Base-by-base conservation (phyloP, 2,329 filamentous ascomycete genomes). In the Calonectria pteridis region DNA sequence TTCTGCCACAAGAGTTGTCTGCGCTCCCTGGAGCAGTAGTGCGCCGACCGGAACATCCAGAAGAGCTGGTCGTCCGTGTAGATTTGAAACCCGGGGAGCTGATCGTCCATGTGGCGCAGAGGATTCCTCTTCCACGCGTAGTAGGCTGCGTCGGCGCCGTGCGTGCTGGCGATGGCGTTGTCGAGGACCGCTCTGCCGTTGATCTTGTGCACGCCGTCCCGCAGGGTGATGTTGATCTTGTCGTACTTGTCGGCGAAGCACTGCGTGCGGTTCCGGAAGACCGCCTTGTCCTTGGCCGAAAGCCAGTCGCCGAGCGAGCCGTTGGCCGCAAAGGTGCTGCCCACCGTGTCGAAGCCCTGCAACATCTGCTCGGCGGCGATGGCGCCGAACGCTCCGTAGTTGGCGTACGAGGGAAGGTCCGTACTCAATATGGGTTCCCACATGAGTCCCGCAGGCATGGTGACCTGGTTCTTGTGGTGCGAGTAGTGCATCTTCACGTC, bases 51-150 rank as follows among this genome's bases (percentile, higher is more conserved):
- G 16, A 87, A 87, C 29, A 92, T 85, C 76, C 91, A 92, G 84
- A 92, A 92, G 11, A 92, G 79, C 76, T 92, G 90, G 67, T 92
- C 90, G 76, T 91, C 89, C 1, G 86, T 88, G 73, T 91, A 91
- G 35, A 85, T 77, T 18, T 87, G 84, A 18, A 92, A 78, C 2
- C 90, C 90, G 0, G 89, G 88, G 26, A 92, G 84, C 33, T 40
- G 51, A 4, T 76, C 74, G 43, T 46, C 43, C 20, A 13, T 11
- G 6, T 23, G 16, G 13, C 6, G 23, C 5, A 20, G 7, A 6
- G 53, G 18, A 4, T n/a, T 18, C 20, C 10, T 33, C 80, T 90
- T 89, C 90, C 90, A 92, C 1, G 90, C 90, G 49, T 86, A 84
- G 81, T 89, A 92, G 1, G 90, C 85, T 1, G 89, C 89, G 26